A percentile compares a stretch with the other conserved stretches of the same genome.
Conservation (phyloP, 1,284 basidiomycete genomes). For the Athelia psychrophila region DNA sequence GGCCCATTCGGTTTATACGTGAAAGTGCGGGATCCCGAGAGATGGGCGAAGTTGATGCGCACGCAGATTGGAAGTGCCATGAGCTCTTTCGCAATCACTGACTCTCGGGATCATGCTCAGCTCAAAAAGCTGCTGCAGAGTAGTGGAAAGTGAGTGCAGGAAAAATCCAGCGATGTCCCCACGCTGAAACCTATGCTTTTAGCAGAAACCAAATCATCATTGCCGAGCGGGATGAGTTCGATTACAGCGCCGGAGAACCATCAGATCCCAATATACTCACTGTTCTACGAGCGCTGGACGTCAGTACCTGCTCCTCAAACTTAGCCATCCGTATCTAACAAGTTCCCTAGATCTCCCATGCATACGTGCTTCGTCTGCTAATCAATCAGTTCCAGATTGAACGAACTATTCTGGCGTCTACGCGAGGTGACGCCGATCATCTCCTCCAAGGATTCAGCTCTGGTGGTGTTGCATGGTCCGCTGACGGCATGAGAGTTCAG, state of each 20-base stretch:
- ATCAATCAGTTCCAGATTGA: constrained; percentile 80
- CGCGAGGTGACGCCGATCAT: constrained; percentile 58
- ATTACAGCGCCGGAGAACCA: constrained; percentile 71
- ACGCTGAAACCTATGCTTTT: constrained; percentile 3
- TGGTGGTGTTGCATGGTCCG: constrained; percentile 57
- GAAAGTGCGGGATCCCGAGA: constrained; percentile 64
- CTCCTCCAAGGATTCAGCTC: constrained; percentile 42
- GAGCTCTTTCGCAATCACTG: constrained; percentile 77
- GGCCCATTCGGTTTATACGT: constrained; percentile 88
- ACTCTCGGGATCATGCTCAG: constrained; percentile 62
- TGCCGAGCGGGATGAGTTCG: constrained; percentile 71
- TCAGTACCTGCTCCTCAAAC: constrained; percentile 30
- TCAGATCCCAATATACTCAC: constrained; percentile 55
- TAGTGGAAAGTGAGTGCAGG: constrained; percentile 51
- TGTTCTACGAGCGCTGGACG: constrained; percentile 82
- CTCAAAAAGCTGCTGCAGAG: constrained; percentile 62
- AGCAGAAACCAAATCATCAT: constrained; percentile 58
- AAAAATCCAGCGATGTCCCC: neutral
- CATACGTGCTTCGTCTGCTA: constrained; percentile 77
- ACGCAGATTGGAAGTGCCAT: constrained; percentile 62
- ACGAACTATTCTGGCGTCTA: constrained; percentile 60
- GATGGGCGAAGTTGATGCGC: constrained; percentile 71
- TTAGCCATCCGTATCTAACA: neutral
- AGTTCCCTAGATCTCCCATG: constrained; percentile 62
- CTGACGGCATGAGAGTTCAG: constrained; percentile 56